Percentiles rank a stretch among this genome's conserved stretches.
Conservation (phyloP, 257 asterid species). For the Solanum habrochaites region DNA sequence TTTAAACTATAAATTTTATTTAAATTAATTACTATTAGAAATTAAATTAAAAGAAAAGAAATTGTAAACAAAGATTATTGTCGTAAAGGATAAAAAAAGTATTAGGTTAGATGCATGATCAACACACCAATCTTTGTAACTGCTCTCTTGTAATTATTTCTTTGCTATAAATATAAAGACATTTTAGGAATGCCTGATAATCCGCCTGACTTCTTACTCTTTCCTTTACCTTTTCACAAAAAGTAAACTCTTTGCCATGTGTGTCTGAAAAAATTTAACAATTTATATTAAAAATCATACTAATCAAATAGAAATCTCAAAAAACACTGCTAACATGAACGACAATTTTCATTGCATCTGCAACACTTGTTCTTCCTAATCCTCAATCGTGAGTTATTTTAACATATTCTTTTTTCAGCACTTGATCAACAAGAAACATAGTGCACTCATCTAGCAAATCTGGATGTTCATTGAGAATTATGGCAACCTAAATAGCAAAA, state of each 20-base stretch:
- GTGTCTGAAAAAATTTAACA: conserved; percentile 38
- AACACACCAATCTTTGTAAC: conserved; percentile 73
- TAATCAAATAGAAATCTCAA: not conserved
- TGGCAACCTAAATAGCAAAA: conserved; percentile 42
- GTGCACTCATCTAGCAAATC: conserved; percentile 92
- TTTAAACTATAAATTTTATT: too few relatives aligned
- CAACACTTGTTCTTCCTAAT: conserved; percentile 30
- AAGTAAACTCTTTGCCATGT: conserved; percentile 60
- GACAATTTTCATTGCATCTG: conserved; percentile 57
- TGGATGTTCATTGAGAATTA: conserved; percentile 64
- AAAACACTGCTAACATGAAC: conserved; percentile 7
- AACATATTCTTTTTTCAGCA: not conserved
- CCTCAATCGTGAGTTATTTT: conserved; percentile 8
- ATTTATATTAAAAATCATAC: not conserved
- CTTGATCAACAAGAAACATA: conserved; percentile 35
- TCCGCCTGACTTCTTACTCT: conserved; percentile 63
- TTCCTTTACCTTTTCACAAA: conserved; percentile 93
- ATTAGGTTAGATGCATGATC: not conserved
- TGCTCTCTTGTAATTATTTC: conserved; percentile 87
- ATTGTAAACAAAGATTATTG: not conserved
- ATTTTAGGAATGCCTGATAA: conserved; percentile 90
- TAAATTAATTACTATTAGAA: too few relatives aligned
- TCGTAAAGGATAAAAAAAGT: not conserved
- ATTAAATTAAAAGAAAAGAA: too few relatives aligned
- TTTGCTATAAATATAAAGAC: conserved; percentile 82